Percentiles rank a stretch among this genome's conserved stretches.
Evolutionary conservation across 495 filamentous ascomycete genomes (phyloP).

Genomic region (Penicillium psychrofluorescens): DNA sequence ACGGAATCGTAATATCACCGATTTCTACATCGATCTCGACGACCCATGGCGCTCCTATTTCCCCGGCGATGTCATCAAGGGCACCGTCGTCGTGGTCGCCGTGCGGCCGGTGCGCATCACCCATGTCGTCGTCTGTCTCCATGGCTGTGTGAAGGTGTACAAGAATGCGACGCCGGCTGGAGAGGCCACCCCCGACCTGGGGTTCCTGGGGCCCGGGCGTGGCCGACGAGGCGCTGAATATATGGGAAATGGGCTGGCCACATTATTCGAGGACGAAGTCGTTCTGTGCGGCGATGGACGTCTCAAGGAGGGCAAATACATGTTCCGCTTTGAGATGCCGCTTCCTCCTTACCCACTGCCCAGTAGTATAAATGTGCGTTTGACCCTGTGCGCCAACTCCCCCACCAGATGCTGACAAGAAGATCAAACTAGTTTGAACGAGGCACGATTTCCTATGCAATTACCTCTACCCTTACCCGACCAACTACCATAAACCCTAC

Average conservation of each 20-base stretch:
- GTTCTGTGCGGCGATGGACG: constrained; percentile 87
- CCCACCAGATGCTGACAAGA: constrained; percentile 7
- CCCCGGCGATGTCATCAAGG: constrained; percentile 58
- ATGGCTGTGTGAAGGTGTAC: constrained; percentile 85
- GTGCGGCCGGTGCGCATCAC: constrained; percentile 80
- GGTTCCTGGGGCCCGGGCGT: constrained; percentile 44
- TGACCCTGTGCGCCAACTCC: background rate
- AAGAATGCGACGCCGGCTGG: constrained; percentile 62
- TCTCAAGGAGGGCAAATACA: constrained; percentile 76
- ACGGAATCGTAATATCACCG: constrained; percentile 65
- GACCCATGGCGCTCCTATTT: constrained; percentile 86
- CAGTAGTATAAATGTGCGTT: constrained; percentile 85
- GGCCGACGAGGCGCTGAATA: constrained; percentile 58
- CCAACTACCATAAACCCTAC: constrained; percentile 82
- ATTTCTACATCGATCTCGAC: constrained; percentile 69
- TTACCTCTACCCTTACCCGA: constrained; percentile 82
- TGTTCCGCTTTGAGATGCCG: constrained; percentile 86
- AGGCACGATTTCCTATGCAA: constrained; percentile 83
- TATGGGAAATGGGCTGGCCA: constrained; percentile 73
- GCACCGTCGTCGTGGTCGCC: constrained; percentile 73
- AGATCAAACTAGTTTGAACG: constrained; percentile 70
- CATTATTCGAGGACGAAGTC: constrained; percentile 84
- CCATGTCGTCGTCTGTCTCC: constrained; percentile 79
- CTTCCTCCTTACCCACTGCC: constrained; percentile 74
- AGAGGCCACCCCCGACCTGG: constrained; percentile 44